phyloP scores from a whole-genome alignment of 305 asterid genomes.

The Plantago coronopus region DNA sequence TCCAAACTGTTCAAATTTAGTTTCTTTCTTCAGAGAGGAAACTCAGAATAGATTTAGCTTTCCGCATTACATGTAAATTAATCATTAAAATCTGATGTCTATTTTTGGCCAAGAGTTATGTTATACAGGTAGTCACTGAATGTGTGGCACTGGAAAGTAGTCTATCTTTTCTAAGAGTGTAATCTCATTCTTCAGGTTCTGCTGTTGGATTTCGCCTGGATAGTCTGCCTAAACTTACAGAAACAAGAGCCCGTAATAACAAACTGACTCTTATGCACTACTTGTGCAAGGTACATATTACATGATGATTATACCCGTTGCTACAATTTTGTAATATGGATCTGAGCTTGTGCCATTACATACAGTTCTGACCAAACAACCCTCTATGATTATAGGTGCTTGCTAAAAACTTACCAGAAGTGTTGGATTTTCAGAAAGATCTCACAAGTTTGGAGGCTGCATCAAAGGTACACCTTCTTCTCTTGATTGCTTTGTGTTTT shows the following conservation, averaged over 20 bases:
- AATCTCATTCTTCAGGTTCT: conserved; percentile 45
- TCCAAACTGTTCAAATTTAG: background rate
- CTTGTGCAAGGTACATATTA: conserved; percentile 68
- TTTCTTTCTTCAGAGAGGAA: background rate
- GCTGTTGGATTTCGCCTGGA: conserved; percentile 92
- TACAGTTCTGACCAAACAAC: conserved; percentile 5
- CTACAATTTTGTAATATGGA: background rate
- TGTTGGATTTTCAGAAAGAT: conserved; percentile 65
- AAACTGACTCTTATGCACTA: conserved; percentile 89
- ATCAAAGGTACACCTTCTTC: conserved; percentile 46
- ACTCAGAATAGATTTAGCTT: background rate
- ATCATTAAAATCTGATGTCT: background rate
- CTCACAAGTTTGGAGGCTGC: conserved; percentile 70
- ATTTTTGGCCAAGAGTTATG: background rate
- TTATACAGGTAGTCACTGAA: no score
- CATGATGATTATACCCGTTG: conserved; percentile 2
- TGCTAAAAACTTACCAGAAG: conserved; percentile 73
- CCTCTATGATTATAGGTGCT: conserved; percentile 46
- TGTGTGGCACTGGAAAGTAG: no score
- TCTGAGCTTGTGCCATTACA: background rate
- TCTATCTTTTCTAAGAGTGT: no score
- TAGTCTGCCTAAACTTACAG: conserved; percentile 83
- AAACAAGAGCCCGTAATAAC: conserved; percentile 74
- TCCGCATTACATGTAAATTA: background rate
- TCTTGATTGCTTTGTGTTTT: conserved; percentile 1